Base-by-base conservation (phyloP, 2,329 filamentous ascomycete genomes). In the Dactylellina leptospora region DNA sequence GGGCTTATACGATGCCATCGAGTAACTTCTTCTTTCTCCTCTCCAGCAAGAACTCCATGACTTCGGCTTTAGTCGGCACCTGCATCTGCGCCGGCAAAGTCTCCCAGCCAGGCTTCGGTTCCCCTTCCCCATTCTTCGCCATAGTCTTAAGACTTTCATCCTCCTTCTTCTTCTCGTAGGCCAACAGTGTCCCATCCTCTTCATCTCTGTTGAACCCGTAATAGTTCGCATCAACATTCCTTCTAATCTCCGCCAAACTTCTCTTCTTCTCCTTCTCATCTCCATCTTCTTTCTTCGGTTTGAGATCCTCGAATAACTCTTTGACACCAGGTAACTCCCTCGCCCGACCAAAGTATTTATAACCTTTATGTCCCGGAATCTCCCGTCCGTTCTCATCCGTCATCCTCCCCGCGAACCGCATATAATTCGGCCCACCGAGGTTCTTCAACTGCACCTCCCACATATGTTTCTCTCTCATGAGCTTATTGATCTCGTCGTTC, bases 401-500 rank as follows among this genome's bases (percentile, higher is more conserved):
- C 51, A 90, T 84, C 75, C 87, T 87, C 27, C 84, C 87, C 0
- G 83, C n/a, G 82, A 77, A 84, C 27, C 92, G 85, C 90, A 95
- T 96, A 80, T 97, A 99, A 81, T 97, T 97, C 27, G 95, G 95
- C 1, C 95, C 95, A n/a, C 95, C 95, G 22, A 97, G 80, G 78
- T 96, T 96, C 68, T 93, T 86, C 76, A 99, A 97, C 81, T 97
- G 92, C 76, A 95, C 87, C 83, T 99, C 95, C 95, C 95, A 99
- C 86, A 96, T 93, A 85, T 96, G 92, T 82, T 99, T 99, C 83
- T 99, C 95, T 75, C 92, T 88, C 91, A 99, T 97, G 74, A 96
- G 85, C 82, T 96, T 96, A 84, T 99, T 99, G 84, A 99, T 96
- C 82, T 99, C 95, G 81, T 99, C 95, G 82, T 99, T 99, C 79